Base-by-base conservation (phyloP, 176 grass and related monocot species). In the Hsuehochloa calcarea region DNA sequence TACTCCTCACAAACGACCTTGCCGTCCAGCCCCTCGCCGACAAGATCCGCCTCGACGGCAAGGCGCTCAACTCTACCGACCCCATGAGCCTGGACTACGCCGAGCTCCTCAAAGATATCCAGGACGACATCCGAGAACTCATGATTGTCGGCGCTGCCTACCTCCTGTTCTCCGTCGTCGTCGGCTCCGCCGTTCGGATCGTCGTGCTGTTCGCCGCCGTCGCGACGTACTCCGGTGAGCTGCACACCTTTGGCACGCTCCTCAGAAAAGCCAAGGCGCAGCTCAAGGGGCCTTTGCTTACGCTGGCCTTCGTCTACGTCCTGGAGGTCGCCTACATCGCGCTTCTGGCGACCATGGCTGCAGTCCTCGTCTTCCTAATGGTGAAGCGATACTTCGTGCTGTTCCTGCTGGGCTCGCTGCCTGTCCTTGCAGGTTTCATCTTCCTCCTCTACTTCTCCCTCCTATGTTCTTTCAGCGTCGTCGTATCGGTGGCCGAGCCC, bases 401-500 rank as follows among this genome's bases (percentile, higher is more conserved):
- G 10, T 1, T 69, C 14, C 6, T 76, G 2, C 5, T 82, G 3
- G 50, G 0, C 25, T 37, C 22, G 13, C 49, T 51, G 8, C 1
- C 75, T 50, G 0, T 87, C 9, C 2, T 45, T n/a, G 51, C 51
- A 29, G 71, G 26, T 16, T 0, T 0, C 13, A 8, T 87, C 63
- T 62, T 16, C 64, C 0, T 77, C 20, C 2, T 77, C 0, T 88
- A 70, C 29, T 70, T 70, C 50, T 38, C 5, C 31, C 20, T 77
- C 64, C 0, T 88, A 14, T 77, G 50, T 14, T 49, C 62, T 0
- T 3, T 82, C 40, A 77, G 79, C 51, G 19, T 88, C 7, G 72
- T 88, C 15, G 79, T 88, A 22, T 29, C 86, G 0, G 86, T 88
- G 26, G 86, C 40, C 17, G 63, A 82, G 40, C 62, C 70, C 0